Percentiles rank a stretch among this genome's conserved stretches.
Conservation (phyloP, 2,329 filamentous ascomycete genomes). For the Purpureocillium lavendulum region DNA sequence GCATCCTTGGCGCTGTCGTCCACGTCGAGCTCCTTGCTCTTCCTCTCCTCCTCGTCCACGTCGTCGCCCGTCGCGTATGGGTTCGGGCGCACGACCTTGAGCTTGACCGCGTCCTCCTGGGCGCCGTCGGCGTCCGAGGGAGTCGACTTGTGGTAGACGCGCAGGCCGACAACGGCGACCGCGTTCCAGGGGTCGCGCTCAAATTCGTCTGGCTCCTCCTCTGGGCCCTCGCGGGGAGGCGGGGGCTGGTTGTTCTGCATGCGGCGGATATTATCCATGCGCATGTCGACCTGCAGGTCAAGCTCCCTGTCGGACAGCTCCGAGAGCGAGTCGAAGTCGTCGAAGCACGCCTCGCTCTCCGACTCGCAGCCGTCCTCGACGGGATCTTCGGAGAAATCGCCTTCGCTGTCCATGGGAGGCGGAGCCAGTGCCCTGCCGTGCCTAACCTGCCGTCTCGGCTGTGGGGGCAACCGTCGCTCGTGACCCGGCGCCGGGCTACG, state of each 20-base stretch:
- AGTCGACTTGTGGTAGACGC: conserved; percentile 47
- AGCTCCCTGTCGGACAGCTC: conserved; percentile 31
- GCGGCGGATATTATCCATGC: conserved; percentile 4
- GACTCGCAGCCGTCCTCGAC: conserved; percentile 8
- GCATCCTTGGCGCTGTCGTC: conserved; percentile 39
- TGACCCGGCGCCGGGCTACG: too few relatives aligned
- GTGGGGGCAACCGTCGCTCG: background rate
- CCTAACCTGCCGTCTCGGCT: too few relatives aligned
- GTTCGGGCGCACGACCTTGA: conserved; percentile 31
- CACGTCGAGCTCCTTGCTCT: conserved; percentile 29
- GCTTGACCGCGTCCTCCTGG: conserved; percentile 24
- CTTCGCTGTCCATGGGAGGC: too few relatives aligned
- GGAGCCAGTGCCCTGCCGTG: too few relatives aligned
- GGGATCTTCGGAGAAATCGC: too few relatives aligned
- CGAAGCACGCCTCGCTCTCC: conserved; percentile 11
- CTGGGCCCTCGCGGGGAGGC: background rate
- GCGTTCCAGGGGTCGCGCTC: conserved; percentile 55
- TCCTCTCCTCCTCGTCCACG: conserved; percentile 13
- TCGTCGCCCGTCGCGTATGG: conserved; percentile 18
- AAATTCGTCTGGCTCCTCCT: conserved; percentile 44
- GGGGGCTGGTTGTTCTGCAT: conserved; percentile 2
- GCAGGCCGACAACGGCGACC: conserved; percentile 50
- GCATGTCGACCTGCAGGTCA: conserved; percentile 20
- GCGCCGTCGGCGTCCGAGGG: conserved; percentile 7
- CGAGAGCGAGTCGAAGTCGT: conserved; percentile 21